Evolutionary conservation across 148 eudicot genomes (phyloP).

Genomic region (Amaranthus palmeri): DNA sequence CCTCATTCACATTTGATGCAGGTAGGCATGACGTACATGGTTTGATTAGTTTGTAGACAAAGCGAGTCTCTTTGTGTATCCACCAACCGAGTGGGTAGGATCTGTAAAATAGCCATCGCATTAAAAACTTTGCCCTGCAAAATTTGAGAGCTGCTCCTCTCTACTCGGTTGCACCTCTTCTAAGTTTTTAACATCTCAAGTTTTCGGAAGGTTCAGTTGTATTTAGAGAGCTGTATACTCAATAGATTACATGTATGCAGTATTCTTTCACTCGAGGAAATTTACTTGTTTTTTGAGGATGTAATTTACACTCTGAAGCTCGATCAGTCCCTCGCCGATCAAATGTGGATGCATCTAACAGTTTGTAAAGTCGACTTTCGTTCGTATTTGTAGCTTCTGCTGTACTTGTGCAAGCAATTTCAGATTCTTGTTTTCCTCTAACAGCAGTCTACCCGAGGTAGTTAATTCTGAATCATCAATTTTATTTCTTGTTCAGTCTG

Average conservation of each 20-base stretch:
- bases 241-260: conserved; percentile 19
- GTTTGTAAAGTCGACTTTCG: conserved; percentile 21
- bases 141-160: conserved; percentile 12
- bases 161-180: conserved; percentile 17
- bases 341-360: conserved; percentile 14
- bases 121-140: not conserved
- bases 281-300: conserved; percentile 16
- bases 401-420: not conserved
- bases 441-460: not conserved
- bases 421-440: not conserved
- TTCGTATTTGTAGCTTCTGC: conserved; percentile 2
- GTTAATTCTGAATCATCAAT: not conserved
- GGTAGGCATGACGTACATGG: conserved; percentile 98
- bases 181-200: conserved; percentile 13
- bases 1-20: conserved; percentile 89
- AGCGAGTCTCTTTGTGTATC: conserved; percentile 5
- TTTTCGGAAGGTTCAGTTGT: conserved; percentile 21
- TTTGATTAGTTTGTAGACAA: conserved; percentile 35
- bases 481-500: not conserved
- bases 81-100: conserved; percentile 6
- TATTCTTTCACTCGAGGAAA: conserved; percentile 13
- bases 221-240: conserved; percentile 21
- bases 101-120: not conserved
- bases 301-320: conserved; percentile 12
- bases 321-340: not conserved